Conservation (phyloP, 2,329 filamentous ascomycete species). For the Neonectria magnoliae region DNA sequence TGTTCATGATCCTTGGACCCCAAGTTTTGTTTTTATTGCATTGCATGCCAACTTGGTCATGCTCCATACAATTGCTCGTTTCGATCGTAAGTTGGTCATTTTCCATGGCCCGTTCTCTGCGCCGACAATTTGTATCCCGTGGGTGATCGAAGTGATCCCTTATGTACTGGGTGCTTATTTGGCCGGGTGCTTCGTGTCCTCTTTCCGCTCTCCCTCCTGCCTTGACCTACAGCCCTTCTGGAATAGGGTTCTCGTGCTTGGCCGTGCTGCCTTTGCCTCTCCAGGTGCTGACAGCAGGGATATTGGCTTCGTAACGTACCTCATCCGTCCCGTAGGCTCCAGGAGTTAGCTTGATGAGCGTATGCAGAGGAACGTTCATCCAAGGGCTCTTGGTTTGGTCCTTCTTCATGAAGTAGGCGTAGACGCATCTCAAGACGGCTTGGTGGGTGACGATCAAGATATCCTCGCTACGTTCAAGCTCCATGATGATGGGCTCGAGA, state of each 20-base stretch:
- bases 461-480: slow-evolving; percentile 93
- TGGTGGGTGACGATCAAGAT: slow-evolving; percentile 99
- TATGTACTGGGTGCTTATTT: slow-evolving; percentile 13
- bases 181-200: not conserved
- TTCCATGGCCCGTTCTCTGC: slow-evolving; percentile 2
- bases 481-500: slow-evolving; percentile 99
- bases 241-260: slow-evolving; percentile 77
- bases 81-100: slow-evolving; percentile 20
- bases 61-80: slow-evolving; percentile 12
- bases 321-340: slow-evolving; percentile 94
- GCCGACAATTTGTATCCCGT: not conserved
- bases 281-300: slow-evolving; percentile 96
- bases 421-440: slow-evolving; percentile 95
- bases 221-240: slow-evolving; percentile 46
- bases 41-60: slow-evolving; percentile 12
- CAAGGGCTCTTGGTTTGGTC: slow-evolving; percentile 92
- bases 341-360: slow-evolving; percentile 94
- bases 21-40: slow-evolving; percentile 6
- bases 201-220: not conserved
- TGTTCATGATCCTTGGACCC: not conserved
- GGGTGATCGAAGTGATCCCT: not conserved
- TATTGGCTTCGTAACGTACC: slow-evolving; percentile 86
- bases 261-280: slow-evolving; percentile 92
- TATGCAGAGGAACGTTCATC: slow-evolving; percentile 98
- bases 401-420: slow-evolving; percentile 98